Conservation (phyloP, 2,329 filamentous ascomycete species). For the Thermothelomyces thermophilus region DNA sequence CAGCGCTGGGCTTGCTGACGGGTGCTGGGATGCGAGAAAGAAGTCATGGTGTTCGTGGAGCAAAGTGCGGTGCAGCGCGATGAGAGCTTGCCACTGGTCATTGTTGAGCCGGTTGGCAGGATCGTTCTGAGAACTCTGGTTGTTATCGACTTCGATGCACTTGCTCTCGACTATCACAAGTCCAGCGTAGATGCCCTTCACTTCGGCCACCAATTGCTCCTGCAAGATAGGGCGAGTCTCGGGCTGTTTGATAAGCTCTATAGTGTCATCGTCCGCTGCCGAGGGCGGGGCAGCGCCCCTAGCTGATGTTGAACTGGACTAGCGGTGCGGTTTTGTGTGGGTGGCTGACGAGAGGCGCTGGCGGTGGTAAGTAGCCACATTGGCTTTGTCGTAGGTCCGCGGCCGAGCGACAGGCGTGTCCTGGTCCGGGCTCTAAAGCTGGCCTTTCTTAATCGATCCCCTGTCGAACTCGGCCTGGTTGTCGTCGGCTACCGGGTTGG, state of each 20-base stretch:
- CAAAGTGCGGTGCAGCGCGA: constrained; percentile 72
- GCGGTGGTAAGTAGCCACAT: constrained; percentile 19
- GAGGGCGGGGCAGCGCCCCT: too few species aligned
- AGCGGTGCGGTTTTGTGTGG: constrained; percentile 9
- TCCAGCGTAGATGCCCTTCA: constrained; percentile 77
- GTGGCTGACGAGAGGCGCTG: constrained; percentile 13
- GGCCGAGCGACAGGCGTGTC: constrained; percentile 10
- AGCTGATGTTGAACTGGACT: constrained; percentile 6
- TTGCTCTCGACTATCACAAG: constrained; percentile 82
- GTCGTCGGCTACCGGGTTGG: neutral
- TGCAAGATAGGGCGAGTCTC: constrained; percentile 65
- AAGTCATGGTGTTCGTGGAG: constrained; percentile 81
- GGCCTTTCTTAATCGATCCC: constrained; percentile 18
- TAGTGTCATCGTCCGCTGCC: too few species aligned
- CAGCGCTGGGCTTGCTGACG: constrained; percentile 63
- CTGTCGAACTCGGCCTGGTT: constrained; percentile 13
- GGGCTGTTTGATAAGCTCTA: constrained; percentile 40
- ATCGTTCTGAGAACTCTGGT: constrained; percentile 43
- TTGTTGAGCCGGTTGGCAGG: constrained; percentile 43
- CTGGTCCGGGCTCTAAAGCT: constrained; percentile 18
- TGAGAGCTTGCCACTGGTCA: constrained; percentile 79
- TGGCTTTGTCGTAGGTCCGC: constrained; percentile 17
- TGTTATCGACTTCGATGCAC: constrained; percentile 74
- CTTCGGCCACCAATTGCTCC: constrained; percentile 72
- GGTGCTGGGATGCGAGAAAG: constrained; percentile 82